Conservation (phyloP, 345 rosid genomes). For the Citrus glauca region DNA sequence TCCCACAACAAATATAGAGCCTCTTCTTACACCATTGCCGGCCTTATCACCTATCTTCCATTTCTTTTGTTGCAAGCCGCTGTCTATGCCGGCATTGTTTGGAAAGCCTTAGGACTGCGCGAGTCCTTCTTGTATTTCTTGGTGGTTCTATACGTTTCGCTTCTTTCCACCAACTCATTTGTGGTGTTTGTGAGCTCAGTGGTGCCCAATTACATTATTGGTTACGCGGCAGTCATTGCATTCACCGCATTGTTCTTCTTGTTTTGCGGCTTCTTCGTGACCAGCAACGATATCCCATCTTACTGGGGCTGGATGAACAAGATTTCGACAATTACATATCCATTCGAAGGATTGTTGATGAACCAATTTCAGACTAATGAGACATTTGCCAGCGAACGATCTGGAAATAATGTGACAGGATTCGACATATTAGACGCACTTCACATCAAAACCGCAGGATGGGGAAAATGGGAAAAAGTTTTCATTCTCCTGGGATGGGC, state of each 20-base stretch:
- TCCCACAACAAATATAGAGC: constrained; percentile 68
- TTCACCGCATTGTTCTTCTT: constrained; percentile 66
- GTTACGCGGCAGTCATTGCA: constrained; percentile 63
- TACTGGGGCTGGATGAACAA: constrained; percentile 78
- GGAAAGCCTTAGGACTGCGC: constrained; percentile 45
- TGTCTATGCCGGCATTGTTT: constrained; percentile 54
- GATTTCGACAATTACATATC: constrained; percentile 65
- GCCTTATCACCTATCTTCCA: constrained; percentile 57
- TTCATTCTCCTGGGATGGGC: constrained; percentile 59
- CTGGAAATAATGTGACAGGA: constrained; percentile 18
- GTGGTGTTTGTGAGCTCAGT: constrained; percentile 71
- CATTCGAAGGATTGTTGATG: constrained; percentile 66
- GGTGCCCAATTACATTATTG: constrained; percentile 63
- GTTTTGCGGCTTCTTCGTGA: constrained; percentile 66
- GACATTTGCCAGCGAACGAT: constrained; percentile 8
- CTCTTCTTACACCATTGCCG: constrained; percentile 62
- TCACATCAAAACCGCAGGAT: constrained; percentile 21
- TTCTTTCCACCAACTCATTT: constrained; percentile 66
- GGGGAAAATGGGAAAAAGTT: constrained; percentile 46
- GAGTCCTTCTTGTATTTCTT: constrained; percentile 51
- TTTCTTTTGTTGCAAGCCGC: constrained; percentile 52
- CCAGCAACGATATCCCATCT: constrained; percentile 36
- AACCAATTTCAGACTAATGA: constrained; percentile 42
- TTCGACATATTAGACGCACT: constrained; percentile 30
- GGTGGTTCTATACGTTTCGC: constrained; percentile 50